A percentile compares a stretch with the other conserved stretches of the same genome.
Conservation (phyloP, 1,284 basidiomycete genomes). For the Marasmius sp. region DNA sequence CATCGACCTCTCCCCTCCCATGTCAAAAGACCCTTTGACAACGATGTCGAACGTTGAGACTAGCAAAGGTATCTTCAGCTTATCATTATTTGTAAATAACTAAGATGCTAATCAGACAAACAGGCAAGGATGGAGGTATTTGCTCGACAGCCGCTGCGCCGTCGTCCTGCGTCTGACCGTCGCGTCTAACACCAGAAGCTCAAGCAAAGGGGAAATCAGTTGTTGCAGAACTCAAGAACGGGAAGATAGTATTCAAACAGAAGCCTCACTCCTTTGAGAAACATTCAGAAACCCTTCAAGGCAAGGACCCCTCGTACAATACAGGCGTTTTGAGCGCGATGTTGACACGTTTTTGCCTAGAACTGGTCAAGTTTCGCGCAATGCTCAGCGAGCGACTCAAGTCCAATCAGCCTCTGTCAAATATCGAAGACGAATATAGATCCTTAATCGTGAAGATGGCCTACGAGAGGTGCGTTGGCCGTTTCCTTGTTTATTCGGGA, state of each 20-base stretch:
- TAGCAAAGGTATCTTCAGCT: conserved; percentile 34
- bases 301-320: conserved; percentile 37
- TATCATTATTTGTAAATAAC: not conserved
- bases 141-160: not conserved
- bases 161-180: conserved; percentile 12
- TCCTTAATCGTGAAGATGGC: conserved; percentile 78
- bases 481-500: not conserved
- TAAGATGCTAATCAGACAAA: not conserved
- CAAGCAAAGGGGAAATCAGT: conserved; percentile 31
- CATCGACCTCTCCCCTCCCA: conserved; percentile 10
- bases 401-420: conserved; percentile 44
- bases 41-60: conserved; percentile 37
- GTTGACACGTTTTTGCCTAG: conserved; percentile 30
- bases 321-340: conserved; percentile 4
- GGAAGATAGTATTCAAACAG: conserved; percentile 78
- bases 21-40: conserved; percentile 22
- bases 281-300: conserved; percentile 80
- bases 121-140: not conserved
- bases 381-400: conserved; percentile 57
- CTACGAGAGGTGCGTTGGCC: conserved; percentile 67
- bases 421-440: conserved; percentile 66
- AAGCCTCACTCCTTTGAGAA: conserved; percentile 75
- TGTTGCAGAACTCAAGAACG: conserved; percentile 69
- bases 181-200: conserved; percentile 34
- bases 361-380: conserved; percentile 72